Evolutionary conservation across 805 yeast genomes (phyloP).

Genomic region (Scheffersomyces stipitis): DNA sequence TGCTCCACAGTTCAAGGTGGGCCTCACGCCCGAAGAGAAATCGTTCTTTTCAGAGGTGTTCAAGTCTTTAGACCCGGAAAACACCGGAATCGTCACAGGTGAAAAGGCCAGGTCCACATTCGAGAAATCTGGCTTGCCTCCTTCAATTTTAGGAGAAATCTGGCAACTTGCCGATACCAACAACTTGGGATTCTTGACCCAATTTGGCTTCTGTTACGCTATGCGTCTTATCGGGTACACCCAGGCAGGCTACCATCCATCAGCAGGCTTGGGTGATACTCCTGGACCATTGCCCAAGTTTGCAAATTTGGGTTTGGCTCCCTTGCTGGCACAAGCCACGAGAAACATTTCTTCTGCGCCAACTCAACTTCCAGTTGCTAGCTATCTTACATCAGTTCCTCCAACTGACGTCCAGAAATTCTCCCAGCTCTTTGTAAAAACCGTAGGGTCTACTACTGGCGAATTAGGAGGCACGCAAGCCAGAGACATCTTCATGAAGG

Average conservation of each 20-base stretch:
- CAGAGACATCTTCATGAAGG: slow-evolving; percentile 82
- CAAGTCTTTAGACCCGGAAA: slow-evolving; percentile 74
- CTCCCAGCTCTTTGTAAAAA: slow-evolving; percentile 70
- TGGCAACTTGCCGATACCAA: slow-evolving; percentile 95
- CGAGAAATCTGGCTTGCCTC: slow-evolving; percentile 82
- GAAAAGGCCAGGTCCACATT: slow-evolving; percentile 79
- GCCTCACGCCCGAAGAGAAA: slow-evolving; percentile 74
- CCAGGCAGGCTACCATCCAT: slow-evolving; percentile 66
- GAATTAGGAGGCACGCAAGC: slow-evolving; percentile 78
- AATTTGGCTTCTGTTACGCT: slow-evolving; percentile 78
- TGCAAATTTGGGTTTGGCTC: slow-evolving; percentile 27
- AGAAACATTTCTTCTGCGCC: slow-evolving; percentile 24
- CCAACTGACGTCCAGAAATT: slow-evolving; percentile 62
- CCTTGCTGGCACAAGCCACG: slow-evolving; percentile 37
- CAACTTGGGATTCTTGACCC: slow-evolving; percentile 81
- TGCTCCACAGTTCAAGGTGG: slow-evolving; percentile 40
- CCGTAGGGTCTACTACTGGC: slow-evolving; percentile 54
- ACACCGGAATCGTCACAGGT: slow-evolving; percentile 82
- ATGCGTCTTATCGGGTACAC: slow-evolving; percentile 87
- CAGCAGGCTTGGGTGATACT: slow-evolving; percentile 49
- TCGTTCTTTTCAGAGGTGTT: slow-evolving; percentile 72
- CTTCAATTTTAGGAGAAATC: slow-evolving; percentile 77
- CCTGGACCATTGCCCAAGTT: slow-evolving; percentile 71
- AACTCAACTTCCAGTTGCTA: slow-evolving; percentile 33
- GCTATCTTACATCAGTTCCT: slow-evolving; percentile 43